These are phyloP conservation scores for Odontarrhena argentea DNA, from an alignment of 345 rosid species.

Conservation along the genomic window DNA sequence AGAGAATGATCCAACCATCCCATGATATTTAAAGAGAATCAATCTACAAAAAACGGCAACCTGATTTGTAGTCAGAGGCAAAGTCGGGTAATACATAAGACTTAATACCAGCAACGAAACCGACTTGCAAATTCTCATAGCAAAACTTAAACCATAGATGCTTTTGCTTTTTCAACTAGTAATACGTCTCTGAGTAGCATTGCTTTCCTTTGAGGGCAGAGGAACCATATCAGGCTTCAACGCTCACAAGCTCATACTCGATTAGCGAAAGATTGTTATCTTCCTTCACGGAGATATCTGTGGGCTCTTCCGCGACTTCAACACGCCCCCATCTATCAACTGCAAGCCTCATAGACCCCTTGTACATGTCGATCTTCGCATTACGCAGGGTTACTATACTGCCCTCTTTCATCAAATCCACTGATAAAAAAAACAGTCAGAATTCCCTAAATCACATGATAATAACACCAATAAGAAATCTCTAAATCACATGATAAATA, in stretches of 20 bases:
- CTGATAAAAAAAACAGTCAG: conserved; percentile 43
- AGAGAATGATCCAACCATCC: no score
- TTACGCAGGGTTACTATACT: conserved; percentile 61
- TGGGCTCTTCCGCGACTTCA: conserved; percentile 54
- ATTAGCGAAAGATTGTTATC: conserved; percentile 79
- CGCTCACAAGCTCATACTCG: conserved; percentile 72
- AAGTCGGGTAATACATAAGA: no score
- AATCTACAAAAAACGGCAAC: no score
- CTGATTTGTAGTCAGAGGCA: no score
- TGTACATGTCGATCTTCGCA: conserved; percentile 77
- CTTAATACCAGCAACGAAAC: conserved; percentile 7
- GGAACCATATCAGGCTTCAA: conserved; percentile 42
- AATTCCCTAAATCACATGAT: no score
- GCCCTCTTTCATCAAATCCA: conserved; percentile 90
- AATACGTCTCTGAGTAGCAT: conserved; percentile 12
- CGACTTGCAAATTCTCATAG: conserved; percentile 34
- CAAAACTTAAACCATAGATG: conserved; percentile 33
- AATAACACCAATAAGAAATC: conserved; percentile 2
- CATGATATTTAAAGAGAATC: no score
- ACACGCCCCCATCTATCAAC: conserved; percentile 72
- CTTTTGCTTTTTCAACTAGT: conserved; percentile 11
- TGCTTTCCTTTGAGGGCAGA: conserved; percentile 16
- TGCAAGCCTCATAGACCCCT: conserved; percentile 85
- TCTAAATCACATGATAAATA: conserved; percentile 3
- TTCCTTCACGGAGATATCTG: conserved; percentile 64